Base-by-base conservation (phyloP, 1,284 basidiomycete genomes). In the Pterula multifida region DNA sequence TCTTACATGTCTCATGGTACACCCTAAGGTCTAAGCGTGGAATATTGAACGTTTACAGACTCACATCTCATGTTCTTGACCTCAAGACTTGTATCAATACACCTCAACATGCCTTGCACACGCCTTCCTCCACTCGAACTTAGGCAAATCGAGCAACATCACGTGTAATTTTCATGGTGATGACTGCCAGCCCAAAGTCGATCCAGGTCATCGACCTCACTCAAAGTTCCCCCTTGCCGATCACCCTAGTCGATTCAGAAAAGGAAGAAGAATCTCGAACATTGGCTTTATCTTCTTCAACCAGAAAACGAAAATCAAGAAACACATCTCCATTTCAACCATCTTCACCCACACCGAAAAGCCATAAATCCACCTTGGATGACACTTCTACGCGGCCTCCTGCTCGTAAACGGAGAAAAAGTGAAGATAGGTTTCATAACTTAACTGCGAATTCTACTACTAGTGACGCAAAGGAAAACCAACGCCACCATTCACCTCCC, bases 401-500 rank as follows among this genome's bases (percentile, higher is more conserved):
- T 4, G 6, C 39, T 6, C 4, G n/a, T 9, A 42, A 42, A 22
- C 39, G 39, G 9, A 22, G n/a, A 9, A 42, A 42, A 42, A 42
- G 21, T 17, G 39, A 42, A 9, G 39, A n/a, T 19, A 42, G 19
- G 17, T n/a, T 9, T 42, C 13, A 19, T 9, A 42, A 22, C 9
- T 6, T 4, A 9, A 6, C 9, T n/a, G 6, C 9, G 9, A 22
- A 19, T 19, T 17, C n/a, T 9, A 17, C 4, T 9, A 22, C 13
- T 4, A n/a, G 19, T 4, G 21, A 42, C 19, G 9, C 17, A 9
- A 42, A 19, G 17, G 39, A n/a, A 9, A 22, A n/a, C 9, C 39
- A 24, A 24, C 45, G 50, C 3, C 49, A 42, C 47, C 50, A 36
- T 4, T 49, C 52, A 3, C 47, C 49, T 24, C 12, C 46, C n/a